These are phyloP conservation scores for Lactifluus pinguis DNA, from an alignment of 768 basidiomycete genomes.

Conservation along the genomic window DNA sequence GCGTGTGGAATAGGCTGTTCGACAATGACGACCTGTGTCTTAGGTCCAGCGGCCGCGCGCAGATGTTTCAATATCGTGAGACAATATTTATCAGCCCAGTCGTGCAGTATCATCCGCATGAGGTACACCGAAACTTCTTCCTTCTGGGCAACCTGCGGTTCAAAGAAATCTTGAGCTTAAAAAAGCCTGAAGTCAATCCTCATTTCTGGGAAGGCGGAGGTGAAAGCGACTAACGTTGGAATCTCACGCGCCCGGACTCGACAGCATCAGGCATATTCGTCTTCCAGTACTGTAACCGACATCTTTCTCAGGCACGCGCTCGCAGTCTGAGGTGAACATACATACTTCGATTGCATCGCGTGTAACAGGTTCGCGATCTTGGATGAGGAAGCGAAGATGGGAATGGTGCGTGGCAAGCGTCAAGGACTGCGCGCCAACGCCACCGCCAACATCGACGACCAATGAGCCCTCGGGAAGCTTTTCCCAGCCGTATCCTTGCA, in stretches of 20 bases:
- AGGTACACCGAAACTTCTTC: slow-evolving; percentile 1
- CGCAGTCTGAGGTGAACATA: neutral
- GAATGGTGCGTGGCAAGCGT: neutral
- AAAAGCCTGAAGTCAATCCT: neutral
- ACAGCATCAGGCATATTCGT: neutral
- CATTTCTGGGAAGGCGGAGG: too few species aligned
- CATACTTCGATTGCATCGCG: slow-evolving; percentile 1
- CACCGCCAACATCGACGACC: slow-evolving; percentile 9
- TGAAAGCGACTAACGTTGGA: neutral
- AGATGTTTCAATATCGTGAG: slow-evolving; percentile 1
- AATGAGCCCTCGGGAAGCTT: neutral
- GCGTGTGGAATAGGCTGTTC: slow-evolving; percentile 22
- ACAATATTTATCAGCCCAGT: slow-evolving; percentile 27
- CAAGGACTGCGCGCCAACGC: slow-evolving; percentile 2
- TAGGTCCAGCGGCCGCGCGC: slow-evolving; percentile 12
- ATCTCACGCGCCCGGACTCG: neutral
- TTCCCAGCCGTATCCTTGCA: slow-evolving; percentile 2
- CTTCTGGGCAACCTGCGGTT: neutral
- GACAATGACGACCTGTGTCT: slow-evolving; percentile 24
- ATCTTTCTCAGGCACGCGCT: neutral
- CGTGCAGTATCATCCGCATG: neutral
- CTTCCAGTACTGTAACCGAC: neutral
- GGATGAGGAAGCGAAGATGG: slow-evolving; percentile 7
- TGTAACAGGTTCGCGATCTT: neutral
- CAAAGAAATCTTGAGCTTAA: neutral